Evolutionary conservation across 2,329 filamentous ascomycete genomes (phyloP), one percentile per base, ranked within the genome.

Genomic region (Knoxdaviesia proteae): DNA sequence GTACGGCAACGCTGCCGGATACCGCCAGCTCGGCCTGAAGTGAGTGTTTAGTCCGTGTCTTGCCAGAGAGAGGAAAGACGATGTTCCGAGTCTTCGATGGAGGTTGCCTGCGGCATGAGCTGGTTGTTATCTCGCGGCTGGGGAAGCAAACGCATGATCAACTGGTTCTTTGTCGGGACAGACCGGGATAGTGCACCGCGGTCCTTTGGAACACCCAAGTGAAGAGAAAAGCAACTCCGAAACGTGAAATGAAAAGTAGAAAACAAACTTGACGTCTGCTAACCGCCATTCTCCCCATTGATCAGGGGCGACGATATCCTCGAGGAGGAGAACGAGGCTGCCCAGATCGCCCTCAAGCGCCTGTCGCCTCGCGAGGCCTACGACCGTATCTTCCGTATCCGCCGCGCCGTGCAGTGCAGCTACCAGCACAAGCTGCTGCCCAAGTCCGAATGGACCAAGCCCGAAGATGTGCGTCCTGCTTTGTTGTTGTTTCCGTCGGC

Each of bases 361-460:
- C 81, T 98, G 48, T 75, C 82, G 45, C 73, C 84, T 55, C 84
- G 92, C 70, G 84, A 90, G 60, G 73, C 79, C 55, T 96, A 96
- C 68, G 90, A 98, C 69, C 88, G 90, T 61, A 77, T 96, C 61
- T 98, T 86, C 79, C 87, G 90, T 58, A 76, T 98, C 63, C 84
- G 90, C 67, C 79, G 90, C 65, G 88, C 90, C 55, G 78, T 92
- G 65, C 90, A 98, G 67, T 67, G 65, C 61, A 73, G 68, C 54
- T 61, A 74, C 56, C 60, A 67, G 54, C 74, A 78, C 61, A 74
- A 76, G 64, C 62, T 78, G 48, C 67, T 79, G 44, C 71, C 74
- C 58, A 70, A 69, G 63, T 57, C 65, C 34, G 59, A 75, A 57
- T 75, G 71, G 71, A 74, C 68, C 52, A 74, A 69, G 61, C 52